Base-by-base conservation (phyloP, 2,329 filamentous ascomycete genomes). In the Stagonosporopsis cucurbitacearum region DNA sequence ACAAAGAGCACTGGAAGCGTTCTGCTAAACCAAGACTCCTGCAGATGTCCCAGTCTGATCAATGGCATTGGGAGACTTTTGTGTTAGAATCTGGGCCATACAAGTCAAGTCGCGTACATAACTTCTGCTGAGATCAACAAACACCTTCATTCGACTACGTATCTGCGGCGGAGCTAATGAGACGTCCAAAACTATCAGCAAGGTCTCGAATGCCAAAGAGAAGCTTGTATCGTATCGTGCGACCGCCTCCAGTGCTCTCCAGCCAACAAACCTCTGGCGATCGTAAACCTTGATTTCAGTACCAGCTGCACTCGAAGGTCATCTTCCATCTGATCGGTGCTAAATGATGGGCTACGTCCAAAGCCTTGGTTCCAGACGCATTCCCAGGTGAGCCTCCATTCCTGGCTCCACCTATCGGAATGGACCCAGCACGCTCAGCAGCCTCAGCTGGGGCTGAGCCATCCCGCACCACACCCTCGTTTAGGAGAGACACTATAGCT, bases 221-320 rank as follows among this genome's bases (percentile, higher is more conserved):
- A 8, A 40, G 41, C 41, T 26, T 33, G n/a, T 40, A 26, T 7
- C 25, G n/a, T n/a, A 45, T 39, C 2, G 19, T 25, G 15, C 30
- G 41, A 9, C 40, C 33, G 8, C 32, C 41, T 25, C 44, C 32
- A 23, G 12, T 22, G 28, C 37, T 23, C 12, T 15, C 8, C 22
- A 22, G 4, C 23, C 37, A 23, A 20, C 22, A 37, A 30, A 4
- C 19, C 13, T 25, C 35, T 5, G 22, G 32, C 19, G 13, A 17
- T 20, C 15, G 26, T 22, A 36, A 25, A 17, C 49, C 35, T 4
- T 15, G 33, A n/a, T 45, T 28, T 28, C 28, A 26, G 36, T 50
- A 55, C 51, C 51, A 50, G 3, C 25, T 37, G 11, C 50, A 30
- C 26, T 46, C 30, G n/a, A 62, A 35, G 28, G 50, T 56, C 17